Conservation (phyloP, 805 yeast genomes). For the Hanseniaspora vineae region DNA sequence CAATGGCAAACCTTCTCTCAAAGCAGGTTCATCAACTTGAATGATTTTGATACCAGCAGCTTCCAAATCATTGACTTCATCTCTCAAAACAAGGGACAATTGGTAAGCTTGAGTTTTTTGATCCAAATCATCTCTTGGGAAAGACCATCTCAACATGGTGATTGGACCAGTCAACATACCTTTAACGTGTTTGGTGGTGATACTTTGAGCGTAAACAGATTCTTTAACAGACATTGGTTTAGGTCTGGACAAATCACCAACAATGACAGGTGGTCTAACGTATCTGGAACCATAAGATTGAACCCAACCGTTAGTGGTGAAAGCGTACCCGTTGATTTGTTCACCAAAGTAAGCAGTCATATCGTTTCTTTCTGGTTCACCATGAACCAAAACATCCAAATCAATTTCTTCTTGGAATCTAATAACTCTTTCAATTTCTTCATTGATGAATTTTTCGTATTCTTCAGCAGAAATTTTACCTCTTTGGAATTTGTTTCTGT, state of each 20-base stretch:
- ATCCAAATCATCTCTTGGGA: constrained; percentile 98
- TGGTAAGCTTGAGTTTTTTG: constrained; percentile 91
- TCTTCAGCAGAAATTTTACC: constrained; percentile 92
- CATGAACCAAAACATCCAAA: constrained; percentile 96
- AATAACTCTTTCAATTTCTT: constrained; percentile 91
- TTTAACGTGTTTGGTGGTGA: constrained; percentile 92
- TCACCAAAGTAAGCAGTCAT: constrained; percentile 99
- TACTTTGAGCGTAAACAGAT: constrained; percentile 96
- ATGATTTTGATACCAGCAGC: constrained; percentile 95
- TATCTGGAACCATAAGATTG: constrained; percentile 99
- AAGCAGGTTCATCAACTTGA: constrained; percentile 99
- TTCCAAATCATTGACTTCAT: constrained; percentile 96
- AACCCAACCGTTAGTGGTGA: constrained; percentile 99
- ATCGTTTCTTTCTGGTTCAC: constrained; percentile 99
- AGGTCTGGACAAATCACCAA: constrained; percentile 99
- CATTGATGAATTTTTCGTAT: constrained; percentile 91
- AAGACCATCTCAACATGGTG: constrained; percentile 99
- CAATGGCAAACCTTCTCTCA: constrained; percentile 99
- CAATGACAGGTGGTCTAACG: constrained; percentile 98
- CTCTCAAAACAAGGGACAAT: constrained; percentile 95
- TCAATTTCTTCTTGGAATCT: constrained; percentile 99
- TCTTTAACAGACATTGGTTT: constrained; percentile 97
- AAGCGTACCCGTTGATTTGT: constrained; percentile 94
- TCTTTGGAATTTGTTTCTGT: constrained; percentile 96
- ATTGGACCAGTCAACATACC: constrained; percentile 99